Conservation (phyloP, 441 rosid species). For the Jatropha podagrica region DNA sequence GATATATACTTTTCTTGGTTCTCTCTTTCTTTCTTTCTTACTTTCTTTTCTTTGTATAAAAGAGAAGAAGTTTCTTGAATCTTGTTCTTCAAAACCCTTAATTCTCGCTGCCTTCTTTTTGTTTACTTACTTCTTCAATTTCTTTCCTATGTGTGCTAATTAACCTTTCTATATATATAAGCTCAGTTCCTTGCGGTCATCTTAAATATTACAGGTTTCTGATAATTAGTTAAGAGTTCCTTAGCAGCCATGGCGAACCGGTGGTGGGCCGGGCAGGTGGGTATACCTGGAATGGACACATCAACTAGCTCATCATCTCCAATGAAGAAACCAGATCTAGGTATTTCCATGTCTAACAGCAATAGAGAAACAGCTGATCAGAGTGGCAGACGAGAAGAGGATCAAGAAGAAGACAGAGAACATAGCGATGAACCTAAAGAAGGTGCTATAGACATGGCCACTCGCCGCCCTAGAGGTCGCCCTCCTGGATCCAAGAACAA, state of each 20-base stretch:
- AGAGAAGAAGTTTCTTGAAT: background rate
- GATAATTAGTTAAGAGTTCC: background rate
- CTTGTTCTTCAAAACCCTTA: background rate
- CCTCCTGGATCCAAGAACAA: conserved; percentile 90
- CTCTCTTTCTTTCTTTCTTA: background rate
- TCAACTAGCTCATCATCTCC: conserved; percentile 41
- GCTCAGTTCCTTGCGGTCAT: background rate
- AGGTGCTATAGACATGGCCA: conserved; percentile 54
- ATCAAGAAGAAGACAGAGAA: conserved; percentile 53
- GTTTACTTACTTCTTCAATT: background rate
- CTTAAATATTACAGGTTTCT: background rate
- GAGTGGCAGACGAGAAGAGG: conserved; percentile 16
- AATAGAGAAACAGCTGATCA: conserved; percentile 23
- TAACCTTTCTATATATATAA: background rate
- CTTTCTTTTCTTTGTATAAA: background rate
- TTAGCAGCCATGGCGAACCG: conserved; percentile 64
- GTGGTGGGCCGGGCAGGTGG: conserved; percentile 79
- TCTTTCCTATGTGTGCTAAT: no score
- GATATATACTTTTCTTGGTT: background rate
- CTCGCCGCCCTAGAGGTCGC: conserved; percentile 74
- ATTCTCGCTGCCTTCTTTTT: conserved; percentile 1
- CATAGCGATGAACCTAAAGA: conserved; percentile 70
- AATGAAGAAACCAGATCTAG: conserved; percentile 43
- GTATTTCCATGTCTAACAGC: conserved; percentile 29
- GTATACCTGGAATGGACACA: conserved; percentile 48